A percentile compares a stretch with the other conserved stretches of the same genome.
phyloP scores from a whole-genome alignment of 192 early-diverging fungal species.

The Mortierella alpina region DNA sequence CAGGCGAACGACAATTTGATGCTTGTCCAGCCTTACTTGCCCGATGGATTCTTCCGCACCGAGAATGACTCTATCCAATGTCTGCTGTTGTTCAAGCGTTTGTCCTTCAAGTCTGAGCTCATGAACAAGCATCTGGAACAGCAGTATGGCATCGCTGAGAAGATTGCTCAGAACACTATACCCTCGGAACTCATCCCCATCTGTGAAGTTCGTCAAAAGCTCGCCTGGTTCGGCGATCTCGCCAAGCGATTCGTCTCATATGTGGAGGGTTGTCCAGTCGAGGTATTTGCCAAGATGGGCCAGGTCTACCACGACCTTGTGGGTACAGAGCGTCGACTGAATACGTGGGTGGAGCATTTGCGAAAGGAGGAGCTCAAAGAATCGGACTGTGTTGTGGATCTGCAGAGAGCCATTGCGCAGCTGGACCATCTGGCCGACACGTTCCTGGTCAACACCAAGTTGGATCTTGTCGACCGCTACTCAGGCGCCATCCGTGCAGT shows the following conservation, averaged over 20 bases:
- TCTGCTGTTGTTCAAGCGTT: constrained; percentile 81
- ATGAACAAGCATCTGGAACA: constrained; percentile 79
- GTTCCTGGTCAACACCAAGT: constrained; percentile 62
- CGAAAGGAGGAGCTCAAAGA: constrained; percentile 84
- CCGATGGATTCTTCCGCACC: constrained; percentile 82
- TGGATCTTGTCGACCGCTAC: constrained; percentile 65
- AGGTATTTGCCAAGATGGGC: constrained; percentile 78
- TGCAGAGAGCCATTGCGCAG: constrained; percentile 76
- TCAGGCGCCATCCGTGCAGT: constrained; percentile 59
- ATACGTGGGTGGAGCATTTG: constrained; percentile 78
- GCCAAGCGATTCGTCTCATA: constrained; percentile 75
- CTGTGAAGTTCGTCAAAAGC: constrained; percentile 72
- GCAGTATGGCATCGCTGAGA: constrained; percentile 65
- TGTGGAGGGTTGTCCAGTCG: constrained; percentile 73
- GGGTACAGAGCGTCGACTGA: constrained; percentile 82
- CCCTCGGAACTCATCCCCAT: constrained; percentile 65
- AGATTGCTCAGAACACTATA: constrained; percentile 61
- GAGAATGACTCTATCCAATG: constrained; percentile 83
- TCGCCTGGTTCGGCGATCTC: constrained; percentile 75
- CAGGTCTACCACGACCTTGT: constrained; percentile 82
- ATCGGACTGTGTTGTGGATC: constrained; percentile 70
- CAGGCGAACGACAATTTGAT: constrained; percentile 84
- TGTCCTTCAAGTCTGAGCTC: constrained; percentile 86
- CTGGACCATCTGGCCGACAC: constrained; percentile 73
- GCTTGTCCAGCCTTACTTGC: constrained; percentile 79